A percentile compares a stretch with the other conserved stretches of the same genome.
Conservation (phyloP, 1,139 yeast genomes). For the Yamadazyma triangularis region DNA sequence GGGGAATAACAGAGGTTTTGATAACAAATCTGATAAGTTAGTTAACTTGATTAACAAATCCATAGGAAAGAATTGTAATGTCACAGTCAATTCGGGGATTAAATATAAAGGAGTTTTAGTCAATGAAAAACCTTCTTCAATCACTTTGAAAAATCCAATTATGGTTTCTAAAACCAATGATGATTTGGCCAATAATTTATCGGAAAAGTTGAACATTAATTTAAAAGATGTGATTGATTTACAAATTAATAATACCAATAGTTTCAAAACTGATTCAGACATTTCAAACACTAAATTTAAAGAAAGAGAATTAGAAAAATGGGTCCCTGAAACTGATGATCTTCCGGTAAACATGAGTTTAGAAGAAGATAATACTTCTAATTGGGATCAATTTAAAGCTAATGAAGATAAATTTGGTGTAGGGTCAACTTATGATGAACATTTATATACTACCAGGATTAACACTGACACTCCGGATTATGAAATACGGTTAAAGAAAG, state of each 20-base stretch:
- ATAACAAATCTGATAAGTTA: neutral
- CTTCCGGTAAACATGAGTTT: conserved; percentile 28
- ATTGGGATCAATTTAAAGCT: conserved; percentile 93
- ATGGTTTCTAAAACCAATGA: conserved; percentile 18
- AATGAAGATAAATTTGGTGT: conserved; percentile 88
- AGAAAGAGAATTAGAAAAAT: conserved; percentile 74
- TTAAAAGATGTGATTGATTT: conserved; percentile 64
- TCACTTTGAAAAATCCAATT: conserved; percentile 48
- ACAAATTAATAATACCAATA: conserved; percentile 32
- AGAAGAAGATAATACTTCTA: conserved; percentile 36
- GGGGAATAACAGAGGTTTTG: neutral
- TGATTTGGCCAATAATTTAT: conserved; percentile 26
- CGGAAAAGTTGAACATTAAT: conserved; percentile 47
- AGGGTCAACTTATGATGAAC: conserved; percentile 82
- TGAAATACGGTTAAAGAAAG: conserved; percentile 57
- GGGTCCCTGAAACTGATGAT: conserved; percentile 70
- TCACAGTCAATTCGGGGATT: neutral
- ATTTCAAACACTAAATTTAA: conserved; percentile 51
- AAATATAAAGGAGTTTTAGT: neutral
- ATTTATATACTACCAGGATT: conserved; percentile 81
- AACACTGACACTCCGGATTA: conserved; percentile 75
- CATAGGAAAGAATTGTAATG: neutral
- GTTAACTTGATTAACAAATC: neutral
- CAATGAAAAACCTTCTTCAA: conserved; percentile 27
- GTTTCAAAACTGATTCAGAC: conserved; percentile 80